Percentiles rank a stretch among this genome's conserved stretches.
Evolutionary conservation across 140 eudicot genomes (phyloP).

Genomic region (Flaveria floridana): DNA sequence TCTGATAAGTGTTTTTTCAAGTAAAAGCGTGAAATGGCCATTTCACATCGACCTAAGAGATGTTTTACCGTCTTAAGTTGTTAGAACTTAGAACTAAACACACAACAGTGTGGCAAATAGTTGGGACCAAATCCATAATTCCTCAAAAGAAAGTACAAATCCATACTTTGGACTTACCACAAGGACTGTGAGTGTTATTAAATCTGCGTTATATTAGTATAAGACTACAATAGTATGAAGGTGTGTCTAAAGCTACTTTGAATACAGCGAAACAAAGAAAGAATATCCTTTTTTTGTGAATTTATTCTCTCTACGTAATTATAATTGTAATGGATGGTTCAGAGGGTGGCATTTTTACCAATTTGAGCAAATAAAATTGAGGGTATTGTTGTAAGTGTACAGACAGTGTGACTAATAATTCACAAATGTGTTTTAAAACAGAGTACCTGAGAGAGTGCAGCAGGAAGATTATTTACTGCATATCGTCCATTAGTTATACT

Average conservation of each 20-base stretch:
- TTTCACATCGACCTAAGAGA: not conserved
- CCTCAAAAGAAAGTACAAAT: not conserved
- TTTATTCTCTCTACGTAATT: not conserved
- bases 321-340: not conserved
- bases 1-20: not conserved
- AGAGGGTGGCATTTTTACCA: constrained; percentile 2
- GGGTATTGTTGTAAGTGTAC: not conserved
- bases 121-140: not conserved
- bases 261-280: not conserved
- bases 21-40: not conserved
- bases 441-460: constrained; percentile 72
- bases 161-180: not conserved
- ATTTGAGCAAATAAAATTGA: not conserved
- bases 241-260: not conserved
- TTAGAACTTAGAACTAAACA: not conserved
- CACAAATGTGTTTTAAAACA: not conserved
- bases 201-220: not conserved
- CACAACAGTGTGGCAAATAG: not conserved
- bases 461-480: constrained; percentile 66
- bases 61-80: not conserved
- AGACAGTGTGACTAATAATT: constrained; percentile 3
- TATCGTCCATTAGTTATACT: constrained; percentile 71
- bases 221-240: not conserved
- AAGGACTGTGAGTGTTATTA: not conserved
- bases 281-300: not conserved